These are phyloP conservation scores for Daldinia eschscholtzii DNA, from an alignment of 2,329 filamentous ascomycete species.

Conservation along the genomic window DNA sequence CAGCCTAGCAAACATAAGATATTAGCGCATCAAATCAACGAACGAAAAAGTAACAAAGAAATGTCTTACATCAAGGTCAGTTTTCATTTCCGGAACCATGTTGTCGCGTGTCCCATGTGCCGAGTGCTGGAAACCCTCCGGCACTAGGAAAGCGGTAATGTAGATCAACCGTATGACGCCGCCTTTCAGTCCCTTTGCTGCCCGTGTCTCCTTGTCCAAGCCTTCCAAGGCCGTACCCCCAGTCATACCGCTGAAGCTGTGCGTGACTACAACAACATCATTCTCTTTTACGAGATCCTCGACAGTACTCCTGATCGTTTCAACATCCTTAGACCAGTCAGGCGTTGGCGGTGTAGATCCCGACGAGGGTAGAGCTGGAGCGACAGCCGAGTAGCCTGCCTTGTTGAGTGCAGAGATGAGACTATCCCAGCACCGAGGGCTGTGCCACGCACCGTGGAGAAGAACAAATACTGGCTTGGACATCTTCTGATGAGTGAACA, in stretches of 20 bases:
- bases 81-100: constrained; percentile 44
- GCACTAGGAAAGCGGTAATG: constrained; percentile 46
- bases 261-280: constrained; percentile 44
- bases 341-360: constrained; percentile 37
- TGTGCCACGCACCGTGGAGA: constrained; percentile 47
- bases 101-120: constrained; percentile 38
- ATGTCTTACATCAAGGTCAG: constrained; percentile 37
- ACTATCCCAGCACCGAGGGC: constrained; percentile 38
- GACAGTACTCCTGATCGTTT: constrained; percentile 38
- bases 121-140: constrained; percentile 46
- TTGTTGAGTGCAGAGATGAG: constrained; percentile 36
- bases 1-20: constrained; percentile 32
- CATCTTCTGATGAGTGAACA: constrained; percentile 24
- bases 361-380: constrained; percentile 43
- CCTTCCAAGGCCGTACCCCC: constrained; percentile 44
- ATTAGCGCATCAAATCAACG: not conserved
- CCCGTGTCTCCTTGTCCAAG: constrained; percentile 42
- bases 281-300: constrained; percentile 30
- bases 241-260: constrained; percentile 48
- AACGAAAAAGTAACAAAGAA: not conserved
- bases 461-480: constrained; percentile 43
- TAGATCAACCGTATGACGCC: constrained; percentile 46
- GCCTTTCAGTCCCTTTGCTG: constrained; percentile 31
- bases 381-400: constrained; percentile 35
- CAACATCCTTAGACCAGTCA: constrained; percentile 42